Evolutionary conservation across 176 grass and related monocot species (phyloP).

Genomic region (Neostapfia colusana): DNA sequence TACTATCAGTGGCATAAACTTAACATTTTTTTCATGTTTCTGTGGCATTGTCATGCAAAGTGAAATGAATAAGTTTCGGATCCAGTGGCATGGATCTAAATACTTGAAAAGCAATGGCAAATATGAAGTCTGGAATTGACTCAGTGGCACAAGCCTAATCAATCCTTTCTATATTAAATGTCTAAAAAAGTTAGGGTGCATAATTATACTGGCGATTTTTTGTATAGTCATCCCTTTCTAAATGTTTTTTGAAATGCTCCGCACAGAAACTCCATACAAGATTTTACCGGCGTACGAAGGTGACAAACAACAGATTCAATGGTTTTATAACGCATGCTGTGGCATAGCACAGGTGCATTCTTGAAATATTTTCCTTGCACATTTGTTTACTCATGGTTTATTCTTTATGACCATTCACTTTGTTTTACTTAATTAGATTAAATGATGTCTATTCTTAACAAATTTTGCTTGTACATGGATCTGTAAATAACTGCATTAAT

Average conservation of each 20-base stretch:
- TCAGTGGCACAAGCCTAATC: no score
- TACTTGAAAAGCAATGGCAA: no score
- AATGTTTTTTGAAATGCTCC: constrained; percentile 34
- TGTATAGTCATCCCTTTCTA: neutral
- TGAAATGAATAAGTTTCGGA: no score
- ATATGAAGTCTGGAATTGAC: no score
- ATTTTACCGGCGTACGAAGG: constrained; percentile 68
- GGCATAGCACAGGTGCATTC: constrained; percentile 72
- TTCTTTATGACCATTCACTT: neutral
- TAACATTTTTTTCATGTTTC: no score
- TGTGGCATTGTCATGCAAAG: no score
- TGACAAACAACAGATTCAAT: constrained; percentile 81
- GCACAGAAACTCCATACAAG: constrained; percentile 64
- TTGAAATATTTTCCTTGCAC: constrained; percentile 1
- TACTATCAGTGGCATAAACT: no score
- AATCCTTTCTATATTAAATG: neutral
- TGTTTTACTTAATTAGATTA: neutral
- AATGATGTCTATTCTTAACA: neutral
- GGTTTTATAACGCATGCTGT: constrained; percentile 73
- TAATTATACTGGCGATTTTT: neutral
- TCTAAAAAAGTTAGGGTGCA: neutral
- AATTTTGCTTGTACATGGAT: neutral
- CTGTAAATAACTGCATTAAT: constrained; percentile 1
- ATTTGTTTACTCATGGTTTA: neutral
- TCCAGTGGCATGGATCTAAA: no score